Evolutionary conservation across 148 eudicot genomes (phyloP), one percentile per base, ranked within the genome.

Genomic region (Linanthus parryae): DNA sequence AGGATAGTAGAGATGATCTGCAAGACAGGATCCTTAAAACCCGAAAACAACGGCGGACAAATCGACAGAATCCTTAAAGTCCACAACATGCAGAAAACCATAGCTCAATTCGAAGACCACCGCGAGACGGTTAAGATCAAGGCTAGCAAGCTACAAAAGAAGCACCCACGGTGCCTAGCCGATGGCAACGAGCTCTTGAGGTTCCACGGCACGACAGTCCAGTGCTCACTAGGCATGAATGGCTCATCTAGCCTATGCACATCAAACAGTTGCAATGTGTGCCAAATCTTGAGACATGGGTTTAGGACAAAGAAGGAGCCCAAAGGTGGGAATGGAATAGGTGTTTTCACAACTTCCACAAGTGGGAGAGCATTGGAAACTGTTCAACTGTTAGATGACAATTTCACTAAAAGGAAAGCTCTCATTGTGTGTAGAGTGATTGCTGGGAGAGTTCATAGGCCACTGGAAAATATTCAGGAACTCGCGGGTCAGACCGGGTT

Each of bases 121-220:
- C 68, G 95, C 28, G 95, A 83, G 52, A 57, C 51, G 23, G 87
- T 86, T 10, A 86, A 80, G 48, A 75, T 80, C 59, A 62, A 65
- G 61, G 82, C 87, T 11, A 71, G 69, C 80, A 73, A 57, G 34
- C 69, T 71, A 26, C 44, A 70, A 2, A 75, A 74, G 56, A 72
- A 75, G 26, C 80, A 79, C 36, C 95, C 90, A 0, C 82, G 95
- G 24, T 83, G 88, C 67, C 42, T 79, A n/a, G 95, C 89, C 0
- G 90, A 85, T 56, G 95, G 95, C 1, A 85, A 85, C 27, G 95
- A 85, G 63, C 77, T 85, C 15, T 59, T 85, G 15, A 76, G 95
- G 48, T 85, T 82, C 72, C 57, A 82, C 25, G 89, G 86, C 25
- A 69, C 95, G 40, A 65, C 82, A 1, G 43, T 77, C 3, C 66